Base-by-base conservation (phyloP, 495 filamentous ascomycete genomes). In the Penicillium chermesinum region DNA sequence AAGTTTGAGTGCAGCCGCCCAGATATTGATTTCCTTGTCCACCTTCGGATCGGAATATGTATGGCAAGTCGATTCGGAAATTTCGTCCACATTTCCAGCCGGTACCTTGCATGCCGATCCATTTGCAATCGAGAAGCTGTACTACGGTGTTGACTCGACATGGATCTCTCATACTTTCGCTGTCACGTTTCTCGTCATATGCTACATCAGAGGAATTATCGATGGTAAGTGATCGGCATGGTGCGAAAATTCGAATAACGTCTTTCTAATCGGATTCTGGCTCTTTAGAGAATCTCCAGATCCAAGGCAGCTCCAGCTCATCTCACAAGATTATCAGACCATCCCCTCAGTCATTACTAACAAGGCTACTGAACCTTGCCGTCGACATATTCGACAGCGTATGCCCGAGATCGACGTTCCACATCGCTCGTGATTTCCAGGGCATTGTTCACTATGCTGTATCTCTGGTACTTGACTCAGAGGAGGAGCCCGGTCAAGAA, bases 131-230 rank as follows among this genome's bases (percentile, higher is more conserved):
- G 16, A 42, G 12, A 45, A 45, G 18, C 44, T 57, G 3, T 48
- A 53, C 46, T 57, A 45, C 27, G 50, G 49, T 0, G 54, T 57
- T 3, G 54, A 57, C 41, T 53, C 54, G 5, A 49, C 54, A 7
- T 57, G 54, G 54, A 57, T 57, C 20, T 57, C 54, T n/a, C 37
- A 57, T 34, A 57, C 54, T 0, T 57, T 57, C 53, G 54, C 54
- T 7, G 41, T 49, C 8, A 57, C 54, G 22, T 57, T 57, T 25
- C 16, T 57, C 27, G 44, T 41, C 0, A 27, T 57, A 19, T 57
- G 54, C 25, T 57, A 57, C 13, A 49, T 57, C 2, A 45, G 54
- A 46, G 54, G 54, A 1, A 40, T 42, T 12, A 43, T 57, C 2
- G 41, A 53, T 49, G 54, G 54, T 53, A 38, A 20, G 49, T 10